phyloP scores from a whole-genome alignment of 768 basidiomycete genomes.

The Infundibulicybe gibba region DNA sequence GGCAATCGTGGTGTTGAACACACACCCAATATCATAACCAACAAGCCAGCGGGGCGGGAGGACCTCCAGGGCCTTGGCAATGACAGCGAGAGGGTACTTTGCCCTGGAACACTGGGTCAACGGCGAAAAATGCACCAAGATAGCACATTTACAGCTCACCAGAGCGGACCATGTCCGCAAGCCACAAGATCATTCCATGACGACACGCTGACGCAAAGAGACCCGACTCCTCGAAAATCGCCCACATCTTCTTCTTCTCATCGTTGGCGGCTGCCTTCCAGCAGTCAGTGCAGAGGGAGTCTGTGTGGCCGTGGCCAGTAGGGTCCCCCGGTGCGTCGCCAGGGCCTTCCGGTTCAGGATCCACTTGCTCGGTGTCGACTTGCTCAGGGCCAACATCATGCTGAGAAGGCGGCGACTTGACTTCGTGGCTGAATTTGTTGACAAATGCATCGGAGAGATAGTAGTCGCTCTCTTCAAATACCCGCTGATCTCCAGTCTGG shows the following conservation, averaged over 20 bases:
- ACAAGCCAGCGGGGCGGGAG: slow-evolving; percentile 7
- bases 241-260: slow-evolving; percentile 27
- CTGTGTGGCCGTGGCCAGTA: neutral
- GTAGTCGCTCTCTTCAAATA: slow-evolving; percentile 17
- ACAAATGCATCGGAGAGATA: slow-evolving; percentile 20
- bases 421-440: slow-evolving; percentile 25
- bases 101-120: slow-evolving; percentile 11
- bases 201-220: slow-evolving; percentile 30
- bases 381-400: neutral
- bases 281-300: slow-evolving; percentile 18
- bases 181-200: slow-evolving; percentile 24
- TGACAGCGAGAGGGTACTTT: slow-evolving; percentile 21
- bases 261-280: slow-evolving; percentile 26
- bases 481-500: slow-evolving; percentile 11
- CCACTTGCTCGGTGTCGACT: neutral
- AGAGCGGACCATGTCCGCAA: slow-evolving; percentile 28
- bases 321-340: no score
- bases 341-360: no score
- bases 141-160: slow-evolving; percentile 29
- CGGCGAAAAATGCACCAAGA: neutral
- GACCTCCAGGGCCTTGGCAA: slow-evolving; percentile 17
- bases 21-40: slow-evolving; percentile 25
- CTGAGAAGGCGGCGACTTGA: slow-evolving; percentile 5
- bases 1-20: slow-evolving; percentile 11
- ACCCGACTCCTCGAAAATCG: slow-evolving; percentile 31